phyloP scores from a whole-genome alignment of 2,329 filamentous ascomycete species.

The Trichoderma afroharzianum region DNA sequence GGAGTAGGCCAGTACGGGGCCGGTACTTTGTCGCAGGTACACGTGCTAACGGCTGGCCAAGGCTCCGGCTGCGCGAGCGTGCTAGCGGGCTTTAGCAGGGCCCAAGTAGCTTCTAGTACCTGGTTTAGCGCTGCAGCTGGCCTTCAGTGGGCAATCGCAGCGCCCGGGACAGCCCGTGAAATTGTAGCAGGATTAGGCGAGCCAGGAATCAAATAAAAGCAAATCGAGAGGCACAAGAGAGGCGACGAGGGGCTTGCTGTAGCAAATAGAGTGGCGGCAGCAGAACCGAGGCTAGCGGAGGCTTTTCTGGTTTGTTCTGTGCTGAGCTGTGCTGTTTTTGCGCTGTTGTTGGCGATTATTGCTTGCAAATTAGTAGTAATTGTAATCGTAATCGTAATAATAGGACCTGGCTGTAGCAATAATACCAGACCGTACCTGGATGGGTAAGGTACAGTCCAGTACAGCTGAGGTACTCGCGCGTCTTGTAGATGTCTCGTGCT shows the following conservation, averaged over 20 bases:
- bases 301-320: not conserved
- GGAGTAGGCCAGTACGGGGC: not conserved
- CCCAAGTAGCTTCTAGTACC: not conserved
- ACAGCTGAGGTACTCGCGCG: not conserved
- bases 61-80: not conserved
- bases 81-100: not conserved
- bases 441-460: not conserved
- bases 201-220: not conserved
- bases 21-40: not conserved
- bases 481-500: not conserved
- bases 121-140: not conserved
- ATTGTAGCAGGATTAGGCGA: conserved; percentile 1
- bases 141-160: not conserved
- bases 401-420: no score
- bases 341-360: not conserved
- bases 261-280: conserved; percentile 13
- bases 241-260: not conserved
- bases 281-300: conserved; percentile 8
- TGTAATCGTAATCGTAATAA: no score
- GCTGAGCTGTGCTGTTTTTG: not conserved
- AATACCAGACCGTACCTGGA: no score
- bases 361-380: not conserved
- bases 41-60: conserved; percentile 2
- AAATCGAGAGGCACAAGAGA: not conserved
- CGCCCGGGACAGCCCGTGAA: not conserved